A percentile compares a stretch with the other conserved stretches of the same genome.
These are phyloP conservation scores for Calocybe cyanea DNA, from an alignment of 768 basidiomycete species.

Conservation along the genomic window DNA sequence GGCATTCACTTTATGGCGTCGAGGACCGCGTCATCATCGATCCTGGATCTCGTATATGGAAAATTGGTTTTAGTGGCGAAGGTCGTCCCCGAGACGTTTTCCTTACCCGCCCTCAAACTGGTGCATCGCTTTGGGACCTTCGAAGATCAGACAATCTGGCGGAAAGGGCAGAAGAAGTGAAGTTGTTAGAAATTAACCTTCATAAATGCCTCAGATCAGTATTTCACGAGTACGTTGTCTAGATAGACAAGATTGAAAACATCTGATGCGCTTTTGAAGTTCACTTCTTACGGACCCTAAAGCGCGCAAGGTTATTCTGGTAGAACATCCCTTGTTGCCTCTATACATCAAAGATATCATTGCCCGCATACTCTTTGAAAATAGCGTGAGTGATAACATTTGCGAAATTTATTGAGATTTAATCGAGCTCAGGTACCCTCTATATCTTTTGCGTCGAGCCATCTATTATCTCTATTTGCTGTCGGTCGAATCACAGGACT, in stretches of 20 bases:
- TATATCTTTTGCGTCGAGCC: slow-evolving; percentile 88
- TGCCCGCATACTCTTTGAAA: slow-evolving; percentile 84
- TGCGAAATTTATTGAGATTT: slow-evolving; percentile 11
- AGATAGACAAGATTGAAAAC: background rate
- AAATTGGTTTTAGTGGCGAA: slow-evolving; percentile 97
- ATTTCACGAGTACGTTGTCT: slow-evolving; percentile 71
- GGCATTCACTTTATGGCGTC: slow-evolving; percentile 94
- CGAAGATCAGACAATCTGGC: slow-evolving; percentile 47
- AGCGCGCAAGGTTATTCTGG: slow-evolving; percentile 88
- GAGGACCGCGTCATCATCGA: slow-evolving; percentile 96
- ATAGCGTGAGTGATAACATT: slow-evolving; percentile 52
- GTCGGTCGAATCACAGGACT: slow-evolving; percentile 90
- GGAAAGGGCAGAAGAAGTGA: slow-evolving; percentile 71
- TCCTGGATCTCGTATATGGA: slow-evolving; percentile 92
- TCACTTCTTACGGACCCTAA: slow-evolving; percentile 93
- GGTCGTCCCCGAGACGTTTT: slow-evolving; percentile 88
- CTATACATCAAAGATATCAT: slow-evolving; percentile 85
- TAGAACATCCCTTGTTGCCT: slow-evolving; percentile 88
- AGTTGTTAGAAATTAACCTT: slow-evolving; percentile 64
- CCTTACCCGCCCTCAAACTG: slow-evolving; percentile 43
- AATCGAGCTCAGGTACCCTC: slow-evolving; percentile 70
- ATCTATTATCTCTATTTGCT: slow-evolving; percentile 79
- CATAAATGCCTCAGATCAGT: slow-evolving; percentile 70
- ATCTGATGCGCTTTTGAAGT: slow-evolving; percentile 40
- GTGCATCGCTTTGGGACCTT: slow-evolving; percentile 57